Evolutionary conservation across 768 basidiomycete genomes (phyloP), one percentile per base, ranked within the genome.

Genomic region (Amanita molliuscula): DNA sequence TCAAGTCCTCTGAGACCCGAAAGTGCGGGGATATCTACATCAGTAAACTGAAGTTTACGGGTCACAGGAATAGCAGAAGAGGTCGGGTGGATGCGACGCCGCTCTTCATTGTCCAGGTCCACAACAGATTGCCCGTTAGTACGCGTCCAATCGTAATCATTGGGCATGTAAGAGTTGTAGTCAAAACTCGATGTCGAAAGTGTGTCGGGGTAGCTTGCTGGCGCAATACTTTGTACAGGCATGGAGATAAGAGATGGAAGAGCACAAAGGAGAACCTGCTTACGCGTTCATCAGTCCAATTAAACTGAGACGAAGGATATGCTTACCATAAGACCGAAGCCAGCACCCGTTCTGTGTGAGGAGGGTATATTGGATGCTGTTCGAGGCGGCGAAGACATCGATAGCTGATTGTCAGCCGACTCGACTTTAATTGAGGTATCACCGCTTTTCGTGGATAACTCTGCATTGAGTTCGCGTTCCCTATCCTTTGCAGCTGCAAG

Each of bases 211-310:
- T 83, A 79, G 54, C 72, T 71, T 41, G 77, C 72, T 44, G 79
- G 78, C 10, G 79, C 57, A 21, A 75, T 58, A 18, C 73, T 68
- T 53, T 81, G 78, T 54, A 78, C 67, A 44, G 82, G 75, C 67
- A 85, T 70, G 18, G 85, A 81, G 47, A 88, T 74, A 38, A 89
- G 73, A 18, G 81, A 77, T 13, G 87, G 87, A 23, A 89, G 74
- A 2, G 84, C 84, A 57, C 84, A 88, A 38, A 88, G 73, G 41
- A 89, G 75, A 57, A 85, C 84, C 79, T 87, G 71, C 67, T 68
- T 70, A 33, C 28, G 36, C 15, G 40, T 23, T 44, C 42, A 34
- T 48, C 23, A 52, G 37, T 31, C 25, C 42, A n/a, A 7, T n/a
- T 16, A 41, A 44, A 26, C 31, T 11, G 34, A 13, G 15, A 13